A percentile compares a stretch with the other conserved stretches of the same genome.
These are phyloP conservation scores for Styphnolobium japonicum DNA, from an alignment of 306 rosid species.

Conservation along the genomic window DNA sequence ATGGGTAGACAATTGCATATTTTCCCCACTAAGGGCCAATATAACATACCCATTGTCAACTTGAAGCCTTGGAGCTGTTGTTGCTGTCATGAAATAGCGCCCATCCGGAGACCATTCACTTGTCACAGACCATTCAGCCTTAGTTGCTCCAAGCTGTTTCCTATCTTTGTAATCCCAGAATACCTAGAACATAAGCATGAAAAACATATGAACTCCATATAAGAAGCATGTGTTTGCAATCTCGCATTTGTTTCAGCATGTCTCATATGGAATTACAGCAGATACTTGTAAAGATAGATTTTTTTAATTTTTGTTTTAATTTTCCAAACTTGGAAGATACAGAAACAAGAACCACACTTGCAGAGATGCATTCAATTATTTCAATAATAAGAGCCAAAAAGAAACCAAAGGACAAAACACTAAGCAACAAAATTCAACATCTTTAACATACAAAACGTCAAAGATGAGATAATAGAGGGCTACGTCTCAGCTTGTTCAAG, in stretches of 20 bases:
- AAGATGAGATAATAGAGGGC: neutral
- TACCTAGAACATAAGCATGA: slow-evolving; percentile 50
- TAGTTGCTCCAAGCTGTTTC: slow-evolving; percentile 68
- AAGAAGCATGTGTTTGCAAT: slow-evolving; percentile 8
- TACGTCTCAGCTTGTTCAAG: neutral
- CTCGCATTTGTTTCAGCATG: neutral
- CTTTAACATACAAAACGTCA: neutral
- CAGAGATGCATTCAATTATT: neutral
- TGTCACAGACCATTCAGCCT: slow-evolving; percentile 89
- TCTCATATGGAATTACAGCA: neutral
- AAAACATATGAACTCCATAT: slow-evolving; percentile 13
- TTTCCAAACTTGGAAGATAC: neutral
- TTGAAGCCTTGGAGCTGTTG: slow-evolving; percentile 97
- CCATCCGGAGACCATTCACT: slow-evolving; percentile 99
- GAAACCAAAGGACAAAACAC: slow-evolving; percentile 1
- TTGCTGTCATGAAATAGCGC: slow-evolving; percentile 91
- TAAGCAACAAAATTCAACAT: neutral
- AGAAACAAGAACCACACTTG: neutral
- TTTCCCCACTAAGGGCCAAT: slow-evolving; percentile 3
- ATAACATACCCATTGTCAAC: slow-evolving; percentile 85
- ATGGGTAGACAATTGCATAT: neutral
- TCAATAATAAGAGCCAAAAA: slow-evolving; percentile 6
- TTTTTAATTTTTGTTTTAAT: neutral
- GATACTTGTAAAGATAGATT: neutral
- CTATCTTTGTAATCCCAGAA: slow-evolving; percentile 83